Evolutionary conservation across 2,329 filamentous ascomycete genomes (phyloP), one percentile per base, ranked within the genome.

Genomic region (Elsinoe perseae): DNA sequence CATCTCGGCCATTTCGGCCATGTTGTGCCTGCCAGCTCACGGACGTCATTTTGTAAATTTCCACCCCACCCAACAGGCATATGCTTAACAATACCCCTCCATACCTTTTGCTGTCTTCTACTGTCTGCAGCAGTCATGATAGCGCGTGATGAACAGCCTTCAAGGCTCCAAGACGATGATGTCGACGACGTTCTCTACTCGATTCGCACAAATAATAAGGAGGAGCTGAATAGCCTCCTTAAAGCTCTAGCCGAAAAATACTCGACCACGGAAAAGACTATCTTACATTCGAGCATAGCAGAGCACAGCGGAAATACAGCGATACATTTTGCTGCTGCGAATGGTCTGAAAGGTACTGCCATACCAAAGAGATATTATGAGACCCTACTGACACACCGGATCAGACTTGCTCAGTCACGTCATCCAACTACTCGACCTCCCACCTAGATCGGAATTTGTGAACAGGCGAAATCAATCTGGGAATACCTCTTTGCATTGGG

Each of bases 401-500:
- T n/a, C 50, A 61, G 61, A 61, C 16, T 57, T 61, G 28, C 36
- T 61, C 16, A 56, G 56, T 53, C 54, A 58, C 36, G 34, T 62
- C 14, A 44, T 60, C 54, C 12, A 50, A 10, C 2, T 38, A 32
- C 14, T 56, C 50, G 32, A 46, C 20, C 50, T 54, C 59, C 53
- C 43, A 48, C 60, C 46, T 46, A 18, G 42, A 16, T 50, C 38
- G 7, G 53, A 77, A 0, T 82, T 85, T 62, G 70, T 90, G 21
- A 86, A 89, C 64, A 75, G 79, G 2, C 77, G 80, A 59, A 98
- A 98, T 66, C 76, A 83, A 60, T 85, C 87, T 44, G 91, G 90
- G 43, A 97, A 96, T 74, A 96, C 92, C 0, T 82, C 89, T 0
- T 76, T 98, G 57, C 93, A 98, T 73, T 97, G 91, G 91, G 92